phyloP scores from a whole-genome alignment of 139 green algal genomes.

The Zygnema cylindricum region DNA sequence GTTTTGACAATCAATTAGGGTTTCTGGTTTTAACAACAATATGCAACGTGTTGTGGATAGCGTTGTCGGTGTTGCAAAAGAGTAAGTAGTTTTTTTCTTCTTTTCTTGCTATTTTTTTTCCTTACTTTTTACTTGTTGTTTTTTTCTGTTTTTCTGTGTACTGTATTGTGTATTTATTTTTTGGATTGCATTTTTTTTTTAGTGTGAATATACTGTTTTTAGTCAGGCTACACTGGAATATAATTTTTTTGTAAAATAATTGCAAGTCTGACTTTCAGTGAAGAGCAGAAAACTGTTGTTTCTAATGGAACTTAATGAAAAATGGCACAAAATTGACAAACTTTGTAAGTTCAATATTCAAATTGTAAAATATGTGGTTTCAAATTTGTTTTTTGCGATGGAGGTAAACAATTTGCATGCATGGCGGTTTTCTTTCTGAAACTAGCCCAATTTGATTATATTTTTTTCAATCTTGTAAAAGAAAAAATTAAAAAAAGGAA shows the following conservation, averaged over 20 bases:
- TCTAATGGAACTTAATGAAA: not conserved
- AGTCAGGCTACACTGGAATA: not conserved
- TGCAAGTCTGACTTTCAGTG: not conserved
- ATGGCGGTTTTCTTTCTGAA: no score
- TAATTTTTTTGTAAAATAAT: not conserved
- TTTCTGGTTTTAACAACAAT: no score
- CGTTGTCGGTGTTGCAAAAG: slow-evolving; percentile 30
- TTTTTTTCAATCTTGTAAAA: not conserved
- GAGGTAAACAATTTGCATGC: not conserved
- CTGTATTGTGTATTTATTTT: not conserved
- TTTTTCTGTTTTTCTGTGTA: not conserved
- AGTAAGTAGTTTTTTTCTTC: not conserved
- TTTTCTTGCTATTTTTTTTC: not conserved
- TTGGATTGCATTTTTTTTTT: not conserved
- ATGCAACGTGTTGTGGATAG: slow-evolving; percentile 33
- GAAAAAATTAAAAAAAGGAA: slow-evolving; percentile 1
- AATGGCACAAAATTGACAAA: not conserved
- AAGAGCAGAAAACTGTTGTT: not conserved
- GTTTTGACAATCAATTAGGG: no score
- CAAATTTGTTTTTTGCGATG: not conserved
- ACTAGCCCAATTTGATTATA: not conserved
- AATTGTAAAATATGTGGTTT: not conserved
- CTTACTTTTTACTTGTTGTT: not conserved
- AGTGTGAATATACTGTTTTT: not conserved
- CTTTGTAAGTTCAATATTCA: not conserved